Evolutionary conservation across 768 basidiomycete genomes (phyloP), one percentile per base, ranked within the genome.

Genomic region (Lactarius hatsudake): DNA sequence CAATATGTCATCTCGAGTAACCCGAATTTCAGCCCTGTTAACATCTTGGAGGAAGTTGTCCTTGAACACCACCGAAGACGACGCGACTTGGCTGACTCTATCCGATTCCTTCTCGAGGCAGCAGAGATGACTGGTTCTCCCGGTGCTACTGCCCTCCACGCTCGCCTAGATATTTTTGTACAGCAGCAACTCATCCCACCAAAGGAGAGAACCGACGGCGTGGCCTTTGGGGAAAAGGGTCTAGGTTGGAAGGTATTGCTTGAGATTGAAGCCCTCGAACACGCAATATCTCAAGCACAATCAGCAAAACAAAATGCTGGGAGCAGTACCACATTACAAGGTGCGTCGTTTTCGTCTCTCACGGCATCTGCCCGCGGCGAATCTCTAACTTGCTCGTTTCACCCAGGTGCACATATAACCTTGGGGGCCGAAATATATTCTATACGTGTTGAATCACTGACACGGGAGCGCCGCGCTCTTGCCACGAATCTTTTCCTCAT

Each of bases 391-490:
- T 32, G 0, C 20, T 42, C 48, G 4, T 34, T 26, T 42, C 18
- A 63, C 66, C 13, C 64, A 86, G 84, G 80, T 53, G 67, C 72
- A 28, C 76, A 75, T 61, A 79, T 83, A 5, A 76, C 79, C 2
- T 77, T 94, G 54, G 90, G 91, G 9, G 82, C 81, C 56, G 88
- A 90, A 67, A 81, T 92, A 66, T 79, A 90, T 1, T 84, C 81
- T 58, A 85, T 88, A 45, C 86, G 91, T 36, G 84, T 85, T 71
- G 87, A 91, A 42, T 91, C 89, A 0, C 80, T 95, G 59, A 86
- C 84, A 72, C 87, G 87, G 62, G 91, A 94, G 73, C 82, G 92
- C 69, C 83, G 89, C 13, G 80, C 82, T 59, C 82, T 94, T 5
- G 86, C 86, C 23, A 81, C 82, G n/a, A 80, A 85, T 17, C 81